Evolutionary conservation across 495 filamentous ascomycete species (phyloP).

Genomic region (Penicillium nucicola): DNA sequence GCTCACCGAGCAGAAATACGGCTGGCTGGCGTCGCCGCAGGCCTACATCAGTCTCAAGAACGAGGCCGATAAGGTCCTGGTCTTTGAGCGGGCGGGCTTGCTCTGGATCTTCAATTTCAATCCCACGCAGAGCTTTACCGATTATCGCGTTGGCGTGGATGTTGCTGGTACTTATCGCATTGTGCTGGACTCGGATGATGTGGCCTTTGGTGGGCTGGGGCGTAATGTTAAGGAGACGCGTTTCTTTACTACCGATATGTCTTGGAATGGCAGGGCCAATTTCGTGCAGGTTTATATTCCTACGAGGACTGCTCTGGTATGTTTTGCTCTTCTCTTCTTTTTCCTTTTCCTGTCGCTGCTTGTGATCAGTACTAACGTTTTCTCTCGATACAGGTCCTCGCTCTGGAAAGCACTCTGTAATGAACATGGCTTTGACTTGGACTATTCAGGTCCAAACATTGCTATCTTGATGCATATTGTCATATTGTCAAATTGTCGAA

Average conservation of each 20-base stretch:
- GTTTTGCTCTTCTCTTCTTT: conserved; percentile 25
- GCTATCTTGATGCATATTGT: too few relatives aligned
- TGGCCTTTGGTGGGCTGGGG: conserved; percentile 74
- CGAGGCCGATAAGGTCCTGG: conserved; percentile 89
- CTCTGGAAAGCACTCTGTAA: conserved; percentile 48
- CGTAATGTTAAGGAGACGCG: conserved; percentile 72
- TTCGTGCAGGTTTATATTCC: conserved; percentile 93
- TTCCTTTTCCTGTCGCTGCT: background rate
- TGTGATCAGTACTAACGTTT: conserved; percentile 3
- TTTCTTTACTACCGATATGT: conserved; percentile 86
- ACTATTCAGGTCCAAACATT: background rate
- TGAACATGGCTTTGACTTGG: background rate
- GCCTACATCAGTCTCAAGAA: conserved; percentile 93
- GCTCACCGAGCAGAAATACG: conserved; percentile 77
- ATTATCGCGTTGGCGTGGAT: conserved; percentile 90
- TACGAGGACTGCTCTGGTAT: conserved; percentile 78
- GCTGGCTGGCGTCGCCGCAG: conserved; percentile 85
- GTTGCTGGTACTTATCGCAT: conserved; percentile 80
- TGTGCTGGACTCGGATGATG: conserved; percentile 77
- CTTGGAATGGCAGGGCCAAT: conserved; percentile 86
- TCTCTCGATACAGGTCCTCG: conserved; percentile 43
- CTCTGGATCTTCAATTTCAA: conserved; percentile 98
- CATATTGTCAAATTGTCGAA: too few relatives aligned
- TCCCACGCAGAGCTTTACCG: conserved; percentile 78
- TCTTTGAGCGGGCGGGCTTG: conserved; percentile 88